A percentile compares a stretch with the other conserved stretches of the same genome.
Evolutionary conservation across 495 filamentous ascomycete species (phyloP).

Genomic region (Rhypophila decipiens): DNA sequence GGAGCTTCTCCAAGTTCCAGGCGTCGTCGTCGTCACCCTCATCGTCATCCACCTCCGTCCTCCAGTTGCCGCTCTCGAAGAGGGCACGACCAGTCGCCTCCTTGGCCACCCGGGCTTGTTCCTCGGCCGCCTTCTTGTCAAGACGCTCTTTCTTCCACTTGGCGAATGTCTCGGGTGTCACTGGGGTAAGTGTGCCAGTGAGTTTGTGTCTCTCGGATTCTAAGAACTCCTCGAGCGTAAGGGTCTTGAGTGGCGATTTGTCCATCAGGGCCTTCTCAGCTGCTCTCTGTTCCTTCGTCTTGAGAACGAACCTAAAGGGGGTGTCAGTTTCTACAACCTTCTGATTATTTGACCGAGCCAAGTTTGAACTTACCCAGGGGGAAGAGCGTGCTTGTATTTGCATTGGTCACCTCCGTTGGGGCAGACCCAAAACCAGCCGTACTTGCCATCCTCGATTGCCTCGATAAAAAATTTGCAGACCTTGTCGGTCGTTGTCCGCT

Average conservation of each 20-base stretch:
- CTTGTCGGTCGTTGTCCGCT: constrained; percentile 91
- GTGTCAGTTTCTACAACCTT: constrained; percentile 16
- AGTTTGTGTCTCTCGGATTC: constrained; percentile 93
- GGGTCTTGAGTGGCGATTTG: constrained; percentile 87
- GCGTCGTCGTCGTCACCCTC: constrained; percentile 54
- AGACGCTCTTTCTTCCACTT: constrained; percentile 92
- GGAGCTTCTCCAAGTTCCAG: constrained; percentile 75
- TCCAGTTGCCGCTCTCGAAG: constrained; percentile 96
- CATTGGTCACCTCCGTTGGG: constrained; percentile 96
- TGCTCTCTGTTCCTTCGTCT: constrained; percentile 94
- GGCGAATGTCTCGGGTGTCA: constrained; percentile 84
- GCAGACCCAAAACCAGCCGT: constrained; percentile 98
- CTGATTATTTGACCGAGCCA: not conserved
- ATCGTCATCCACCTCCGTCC: constrained; percentile 57
- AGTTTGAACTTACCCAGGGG: constrained; percentile 64
- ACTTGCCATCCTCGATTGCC: constrained; percentile 95
- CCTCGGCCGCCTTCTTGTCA: constrained; percentile 91
- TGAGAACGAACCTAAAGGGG: constrained; percentile 72
- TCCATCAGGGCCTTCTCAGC: constrained; percentile 97
- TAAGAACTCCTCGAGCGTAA: constrained; percentile 95
- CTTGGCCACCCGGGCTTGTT: constrained; percentile 79
- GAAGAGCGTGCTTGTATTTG: constrained; percentile 96
- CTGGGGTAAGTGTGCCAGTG: constrained; percentile 82
- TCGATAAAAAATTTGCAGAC: constrained; percentile 99
- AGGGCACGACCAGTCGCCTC: constrained; percentile 90